Evolutionary conservation across 108 stramenopile genomes (phyloP), one percentile per base, ranked within the genome.

Genomic region (Thalassiosira profunda): DNA sequence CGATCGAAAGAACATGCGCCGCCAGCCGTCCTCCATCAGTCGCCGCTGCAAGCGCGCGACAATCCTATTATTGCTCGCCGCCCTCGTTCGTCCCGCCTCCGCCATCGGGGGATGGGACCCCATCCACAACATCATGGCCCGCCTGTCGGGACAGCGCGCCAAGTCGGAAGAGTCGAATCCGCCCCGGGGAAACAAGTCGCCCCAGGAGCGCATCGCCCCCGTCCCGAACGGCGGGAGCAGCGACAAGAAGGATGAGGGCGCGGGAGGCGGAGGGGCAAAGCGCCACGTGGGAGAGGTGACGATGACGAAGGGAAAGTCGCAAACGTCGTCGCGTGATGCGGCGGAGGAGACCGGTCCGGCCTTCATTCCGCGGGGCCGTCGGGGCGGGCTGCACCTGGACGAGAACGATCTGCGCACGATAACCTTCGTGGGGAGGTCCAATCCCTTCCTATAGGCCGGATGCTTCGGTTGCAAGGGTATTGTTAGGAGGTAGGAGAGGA

Each of bases 231-330:
- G 51, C 5, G 51, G 51, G 29, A 24, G n/a, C 7, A 31, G 38
- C 6, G 17, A 36, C n/a, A 36, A 57, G 6, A 29, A 56, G 15
- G 34, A 43, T 11, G 36, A 60, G 10, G 24, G 9, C 29, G 20
- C 51, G 15, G n/a, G 7, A 31, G 44, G 44, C 28, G n/a, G n/a
- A n/a, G n/a, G n/a, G n/a, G n/a, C n/a, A n/a, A 60, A 60, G 38
- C 59, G 59, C 28, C 59, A 60, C 38, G 59, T 60, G n/a, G 44
- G 59, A 28, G 59, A 60, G 23, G 59, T 60, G 5, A 60, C 59
- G 42, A 60, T 60, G 59, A 60, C 59, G 1, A 52, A 31, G n/a
- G 15, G 21, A 20, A 52, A 17, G 15, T 52, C 51, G 29, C 33
- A 31, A 18, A 9, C 9, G 6, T 28, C 51, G 1, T 5, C 29